A percentile compares a stretch with the other conserved stretches of the same genome.
Conservation (phyloP, 257 asterid species). For the Solanum lycopersicoides region DNA sequence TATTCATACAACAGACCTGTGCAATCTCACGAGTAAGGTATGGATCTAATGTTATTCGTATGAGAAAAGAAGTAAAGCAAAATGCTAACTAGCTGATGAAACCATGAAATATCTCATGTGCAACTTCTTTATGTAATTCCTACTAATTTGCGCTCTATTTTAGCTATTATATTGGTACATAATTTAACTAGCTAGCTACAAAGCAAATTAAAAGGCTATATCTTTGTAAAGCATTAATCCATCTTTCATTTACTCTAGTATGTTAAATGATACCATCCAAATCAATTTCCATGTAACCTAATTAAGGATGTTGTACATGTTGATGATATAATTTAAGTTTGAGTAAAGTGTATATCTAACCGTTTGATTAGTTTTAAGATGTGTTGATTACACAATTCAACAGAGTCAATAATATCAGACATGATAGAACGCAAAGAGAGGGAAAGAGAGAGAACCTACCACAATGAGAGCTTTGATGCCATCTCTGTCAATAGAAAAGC, state of each 20-base stretch:
- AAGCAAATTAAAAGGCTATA: background rate
- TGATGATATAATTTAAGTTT: background rate
- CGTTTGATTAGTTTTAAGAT: too few relatives aligned
- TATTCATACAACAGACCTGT: background rate
- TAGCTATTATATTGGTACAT: background rate
- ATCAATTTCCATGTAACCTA: background rate
- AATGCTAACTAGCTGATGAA: background rate
- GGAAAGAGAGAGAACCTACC: background rate
- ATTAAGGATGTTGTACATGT: background rate
- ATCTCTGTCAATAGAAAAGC: background rate
- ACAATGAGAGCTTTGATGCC: background rate
- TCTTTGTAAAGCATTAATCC: background rate
- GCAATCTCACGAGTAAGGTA: background rate
- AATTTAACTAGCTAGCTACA: background rate
- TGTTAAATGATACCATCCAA: background rate
- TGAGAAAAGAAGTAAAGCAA: too few relatives aligned
- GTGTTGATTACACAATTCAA: background rate
- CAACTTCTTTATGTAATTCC: background rate
- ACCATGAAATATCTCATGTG: background rate
- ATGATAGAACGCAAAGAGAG: too few relatives aligned
- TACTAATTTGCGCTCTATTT: background rate
- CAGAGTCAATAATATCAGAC: too few relatives aligned
- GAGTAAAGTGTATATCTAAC: background rate
- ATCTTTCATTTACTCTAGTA: background rate
- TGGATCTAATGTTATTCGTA: too few relatives aligned